Percentiles rank a stretch among this genome's conserved stretches.
These are phyloP conservation scores for Aspergillus amoenus DNA, from an alignment of 2,329 filamentous ascomycete species.

Conservation along the genomic window DNA sequence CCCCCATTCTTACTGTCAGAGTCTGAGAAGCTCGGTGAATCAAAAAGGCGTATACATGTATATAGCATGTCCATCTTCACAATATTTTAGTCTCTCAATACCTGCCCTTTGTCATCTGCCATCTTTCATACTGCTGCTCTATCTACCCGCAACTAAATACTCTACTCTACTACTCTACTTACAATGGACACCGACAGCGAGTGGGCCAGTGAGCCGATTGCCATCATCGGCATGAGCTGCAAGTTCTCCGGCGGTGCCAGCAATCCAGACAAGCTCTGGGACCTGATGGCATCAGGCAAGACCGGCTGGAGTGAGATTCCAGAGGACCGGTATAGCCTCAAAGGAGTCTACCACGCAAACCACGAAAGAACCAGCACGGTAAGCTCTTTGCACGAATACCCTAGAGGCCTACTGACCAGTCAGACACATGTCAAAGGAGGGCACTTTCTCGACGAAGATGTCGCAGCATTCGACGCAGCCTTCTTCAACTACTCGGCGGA, in stretches of 20 bases:
- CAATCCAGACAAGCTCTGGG: constrained; percentile 8
- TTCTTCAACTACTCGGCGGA: constrained; percentile 1
- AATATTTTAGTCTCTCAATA: no score
- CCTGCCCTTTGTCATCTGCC: no score
- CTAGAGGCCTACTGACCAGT: background rate
- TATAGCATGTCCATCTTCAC: no score
- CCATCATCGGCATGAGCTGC: constrained; percentile 7
- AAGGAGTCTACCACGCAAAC: constrained; percentile 2
- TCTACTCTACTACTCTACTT: no score
- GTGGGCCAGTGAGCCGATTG: constrained; percentile 1
- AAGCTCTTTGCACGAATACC: background rate
- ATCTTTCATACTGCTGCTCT: no score
- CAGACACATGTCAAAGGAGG: constrained; percentile 10
- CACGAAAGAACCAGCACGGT: background rate
- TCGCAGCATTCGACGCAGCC: background rate
- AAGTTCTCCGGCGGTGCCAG: constrained; percentile 2
- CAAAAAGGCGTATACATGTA: no score
- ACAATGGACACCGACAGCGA: no score
- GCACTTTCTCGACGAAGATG: constrained; percentile 10
- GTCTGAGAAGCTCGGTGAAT: no score
- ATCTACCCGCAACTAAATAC: no score
- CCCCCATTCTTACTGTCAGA: no score
- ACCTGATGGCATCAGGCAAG: background rate
- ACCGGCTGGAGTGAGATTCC: constrained; percentile 1
- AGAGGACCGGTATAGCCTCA: background rate